These are phyloP conservation scores for Erysimum cheiranthoides DNA, from an alignment of 345 rosid genomes.

Conservation along the genomic window DNA sequence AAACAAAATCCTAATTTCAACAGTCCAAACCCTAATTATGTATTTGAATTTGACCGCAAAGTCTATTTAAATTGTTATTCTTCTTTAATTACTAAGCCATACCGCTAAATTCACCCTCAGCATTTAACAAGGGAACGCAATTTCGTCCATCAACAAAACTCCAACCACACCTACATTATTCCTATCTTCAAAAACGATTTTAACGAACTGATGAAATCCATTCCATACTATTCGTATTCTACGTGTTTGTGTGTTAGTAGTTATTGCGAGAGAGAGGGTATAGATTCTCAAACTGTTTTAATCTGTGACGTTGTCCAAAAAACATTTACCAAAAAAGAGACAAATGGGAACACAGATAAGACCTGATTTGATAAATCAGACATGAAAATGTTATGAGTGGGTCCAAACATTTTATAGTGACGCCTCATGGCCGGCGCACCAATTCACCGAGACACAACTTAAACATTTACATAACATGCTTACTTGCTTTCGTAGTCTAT, in stretches of 20 bases:
- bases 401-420: constrained; percentile 51
- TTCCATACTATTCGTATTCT: not conserved
- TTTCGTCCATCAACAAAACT: too few relatives aligned
- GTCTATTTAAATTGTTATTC: too few relatives aligned
- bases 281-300: constrained; percentile 33
- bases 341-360: constrained; percentile 29
- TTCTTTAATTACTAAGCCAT: too few relatives aligned
- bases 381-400: constrained; percentile 40
- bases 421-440: constrained; percentile 49
- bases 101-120: too few relatives aligned
- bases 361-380: constrained; percentile 40
- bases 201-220: constrained; percentile 7
- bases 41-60: too few relatives aligned
- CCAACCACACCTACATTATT: constrained; percentile 23
- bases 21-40: not conserved
- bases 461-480: constrained; percentile 33
- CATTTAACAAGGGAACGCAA: too few relatives aligned
- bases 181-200: constrained; percentile 2
- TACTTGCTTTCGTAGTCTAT: constrained; percentile 36
- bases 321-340: not conserved
- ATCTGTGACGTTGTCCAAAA: constrained; percentile 14
- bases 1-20: not conserved
- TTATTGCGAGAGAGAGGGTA: constrained; percentile 4
- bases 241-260: not conserved
- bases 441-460: constrained; percentile 39